These are phyloP conservation scores for Colletotrichum sp. DNA, from an alignment of 2,329 filamentous ascomycete species.

Conservation along the genomic window DNA sequence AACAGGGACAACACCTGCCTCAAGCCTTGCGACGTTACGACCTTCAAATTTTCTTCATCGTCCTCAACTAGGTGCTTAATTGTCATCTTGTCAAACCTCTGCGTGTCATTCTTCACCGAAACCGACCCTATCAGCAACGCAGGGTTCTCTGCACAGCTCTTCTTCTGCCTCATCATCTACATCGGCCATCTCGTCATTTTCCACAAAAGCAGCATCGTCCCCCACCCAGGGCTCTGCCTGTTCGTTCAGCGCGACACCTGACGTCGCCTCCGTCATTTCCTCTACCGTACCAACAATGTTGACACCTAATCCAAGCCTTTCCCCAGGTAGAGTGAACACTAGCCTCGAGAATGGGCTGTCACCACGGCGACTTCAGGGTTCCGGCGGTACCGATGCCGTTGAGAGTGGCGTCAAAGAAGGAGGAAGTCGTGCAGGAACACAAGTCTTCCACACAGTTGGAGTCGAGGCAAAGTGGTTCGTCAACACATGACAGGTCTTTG, in stretches of 20 bases:
- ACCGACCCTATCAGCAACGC: background rate
- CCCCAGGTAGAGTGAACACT: accelerated
- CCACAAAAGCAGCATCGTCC: background rate
- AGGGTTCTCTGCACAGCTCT: background rate
- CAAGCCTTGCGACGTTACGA: background rate
- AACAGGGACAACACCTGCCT: background rate
- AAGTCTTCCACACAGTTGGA: background rate
- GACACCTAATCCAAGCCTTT: background rate
- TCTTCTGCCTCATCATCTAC: background rate
- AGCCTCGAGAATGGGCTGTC: background rate
- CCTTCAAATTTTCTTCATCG: background rate
- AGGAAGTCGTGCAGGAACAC: background rate
- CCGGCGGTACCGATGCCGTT: background rate
- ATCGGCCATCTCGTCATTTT: background rate
- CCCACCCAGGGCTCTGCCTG: background rate
- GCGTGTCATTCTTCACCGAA: background rate
- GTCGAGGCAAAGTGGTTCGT: background rate
- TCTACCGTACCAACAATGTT: background rate
- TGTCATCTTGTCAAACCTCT: background rate
- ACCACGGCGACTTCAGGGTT: background rate
- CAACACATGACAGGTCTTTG: background rate
- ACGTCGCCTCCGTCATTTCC: background rate
- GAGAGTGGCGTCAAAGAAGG: background rate
- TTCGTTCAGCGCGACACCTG: background rate
- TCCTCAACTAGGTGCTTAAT: background rate